A percentile compares a stretch with the other conserved stretches of the same genome.
These are phyloP conservation scores for Tylopilus subfusipes DNA, from an alignment of 768 basidiomycete species.

Conservation along the genomic window DNA sequence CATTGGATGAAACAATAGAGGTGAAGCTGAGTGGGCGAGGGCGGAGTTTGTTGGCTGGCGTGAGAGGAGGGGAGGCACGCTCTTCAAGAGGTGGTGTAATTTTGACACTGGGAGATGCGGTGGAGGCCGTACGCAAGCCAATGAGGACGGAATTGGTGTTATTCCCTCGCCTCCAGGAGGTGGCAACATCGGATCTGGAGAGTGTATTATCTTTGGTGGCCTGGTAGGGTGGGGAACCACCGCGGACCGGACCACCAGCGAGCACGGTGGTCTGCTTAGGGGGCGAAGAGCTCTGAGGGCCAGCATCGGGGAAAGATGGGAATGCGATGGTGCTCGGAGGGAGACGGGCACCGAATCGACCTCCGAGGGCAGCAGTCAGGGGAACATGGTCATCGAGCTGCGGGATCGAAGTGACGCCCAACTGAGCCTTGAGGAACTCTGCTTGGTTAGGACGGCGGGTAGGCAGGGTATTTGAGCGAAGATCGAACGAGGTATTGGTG, in stretches of 20 bases:
- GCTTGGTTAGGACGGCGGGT: slow-evolving; percentile 67
- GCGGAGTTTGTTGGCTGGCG: slow-evolving; percentile 41
- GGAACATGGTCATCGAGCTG: slow-evolving; percentile 58
- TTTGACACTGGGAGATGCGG: slow-evolving; percentile 59
- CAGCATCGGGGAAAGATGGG: slow-evolving; percentile 40
- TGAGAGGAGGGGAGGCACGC: slow-evolving; percentile 45
- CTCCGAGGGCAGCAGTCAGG: slow-evolving; percentile 78
- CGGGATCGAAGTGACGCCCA: slow-evolving; percentile 37
- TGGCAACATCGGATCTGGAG: slow-evolving; percentile 79
- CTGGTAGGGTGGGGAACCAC: slow-evolving; percentile 44
- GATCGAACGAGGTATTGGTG: slow-evolving; percentile 57
- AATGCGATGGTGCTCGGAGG: slow-evolving; percentile 38
- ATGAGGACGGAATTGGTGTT: slow-evolving; percentile 68
- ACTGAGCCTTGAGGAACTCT: slow-evolving; percentile 61
- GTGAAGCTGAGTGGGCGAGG: slow-evolving; percentile 69
- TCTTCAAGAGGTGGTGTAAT: slow-evolving; percentile 71
- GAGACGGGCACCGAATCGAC: slow-evolving; percentile 66
- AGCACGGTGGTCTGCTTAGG: slow-evolving; percentile 65
- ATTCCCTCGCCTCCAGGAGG: slow-evolving; percentile 76
- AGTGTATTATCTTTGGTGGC: slow-evolving; percentile 36
- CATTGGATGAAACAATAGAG: slow-evolving; percentile 41
- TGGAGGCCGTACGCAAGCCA: slow-evolving; percentile 56
- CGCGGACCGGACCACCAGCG: slow-evolving; percentile 70
- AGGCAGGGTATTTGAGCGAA: slow-evolving; percentile 55
- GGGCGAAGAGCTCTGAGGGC: slow-evolving; percentile 38